Percentiles rank a stretch among this genome's conserved stretches.
These are phyloP conservation scores for Botryosphaeria dothidea DNA, from an alignment of 2,329 filamentous ascomycete genomes.

Conservation along the genomic window DNA sequence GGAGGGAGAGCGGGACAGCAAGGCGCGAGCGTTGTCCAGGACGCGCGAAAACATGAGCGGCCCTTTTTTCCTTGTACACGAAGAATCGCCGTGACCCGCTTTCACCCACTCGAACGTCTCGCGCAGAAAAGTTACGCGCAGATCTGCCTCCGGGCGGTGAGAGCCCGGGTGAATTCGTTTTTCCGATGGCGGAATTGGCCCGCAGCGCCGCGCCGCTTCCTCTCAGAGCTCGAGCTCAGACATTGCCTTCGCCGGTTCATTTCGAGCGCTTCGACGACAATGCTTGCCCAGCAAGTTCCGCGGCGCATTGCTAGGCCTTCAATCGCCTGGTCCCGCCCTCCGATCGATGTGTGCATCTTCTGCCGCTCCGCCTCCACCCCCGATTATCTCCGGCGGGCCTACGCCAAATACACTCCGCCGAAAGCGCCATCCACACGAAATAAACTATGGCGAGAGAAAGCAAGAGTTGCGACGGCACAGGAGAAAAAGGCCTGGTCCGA, in stretches of 20 bases:
- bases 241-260: neutral
- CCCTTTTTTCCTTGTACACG: neutral
- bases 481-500: neutral
- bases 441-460: neutral
- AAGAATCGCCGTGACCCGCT: neutral
- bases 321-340: neutral
- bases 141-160: slow-evolving; percentile 4
- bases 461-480: neutral
- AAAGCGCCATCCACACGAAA: neutral
- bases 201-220: neutral
- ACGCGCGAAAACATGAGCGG: slow-evolving; percentile 34
- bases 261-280: neutral
- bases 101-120: neutral
- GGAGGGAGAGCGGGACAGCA: slow-evolving; percentile 34
- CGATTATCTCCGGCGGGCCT: neutral
- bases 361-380: neutral
- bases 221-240: neutral
- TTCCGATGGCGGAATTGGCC: neutral
- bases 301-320: neutral
- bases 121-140: slow-evolving; percentile 8
- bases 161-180: neutral
- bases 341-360: slow-evolving; percentile 1
- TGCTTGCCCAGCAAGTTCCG: neutral
- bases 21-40: slow-evolving; percentile 31
- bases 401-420: neutral